Evolutionary conservation across 208 protist genomes (phyloP), one percentile per base, ranked within the genome.

Genomic region (Spongospora subterranea): DNA sequence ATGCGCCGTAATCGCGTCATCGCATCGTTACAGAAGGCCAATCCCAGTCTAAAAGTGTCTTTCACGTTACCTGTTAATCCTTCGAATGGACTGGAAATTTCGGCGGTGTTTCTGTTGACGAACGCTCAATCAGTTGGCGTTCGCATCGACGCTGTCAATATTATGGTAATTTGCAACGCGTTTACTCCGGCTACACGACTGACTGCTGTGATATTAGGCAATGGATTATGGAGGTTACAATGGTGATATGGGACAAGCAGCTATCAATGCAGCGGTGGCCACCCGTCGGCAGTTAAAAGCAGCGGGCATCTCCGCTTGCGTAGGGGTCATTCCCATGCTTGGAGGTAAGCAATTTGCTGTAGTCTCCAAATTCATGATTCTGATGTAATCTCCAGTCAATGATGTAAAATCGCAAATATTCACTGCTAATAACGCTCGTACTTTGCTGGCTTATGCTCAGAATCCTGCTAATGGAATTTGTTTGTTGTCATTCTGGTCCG

Each of bases 91-190:
- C n/a, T 82, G 17, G 13, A 6, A 20, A n/a, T 40, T 43, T 40
- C 13, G 17, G 71, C 17, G 17, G 17, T 82, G 71, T 39, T 40
- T n/a, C 6, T 82, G 71, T n/a, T 82, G 6, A 6, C 11, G 13
- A 43, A 82, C 40, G 71, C 71, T 13, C n/a, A 82, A 20, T 35
- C 71, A 6, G 6, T n/a, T 20, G 71, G 71, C 71, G 71, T 82
- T n/a, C n/a, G 40, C 13, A 82, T 82, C 71, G 71, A 35, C n/a
- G 71, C 40, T n/a, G 71, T 82, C 13, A 82, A 82, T n/a, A 82
- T 82, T n/a, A 82, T 82, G 71, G 71, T 82, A n/a, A n/a, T 6
- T 20, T 35, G 71, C 13, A 20, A 20, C 13, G n/a, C n/a, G n/a
- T n/a, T n/a, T n/a, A n/a, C n/a, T n/a, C n/a, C n/a, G n/a, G n/a